Conservation (phyloP, 768 basidiomycete species). For the Lentinula edodes region DNA sequence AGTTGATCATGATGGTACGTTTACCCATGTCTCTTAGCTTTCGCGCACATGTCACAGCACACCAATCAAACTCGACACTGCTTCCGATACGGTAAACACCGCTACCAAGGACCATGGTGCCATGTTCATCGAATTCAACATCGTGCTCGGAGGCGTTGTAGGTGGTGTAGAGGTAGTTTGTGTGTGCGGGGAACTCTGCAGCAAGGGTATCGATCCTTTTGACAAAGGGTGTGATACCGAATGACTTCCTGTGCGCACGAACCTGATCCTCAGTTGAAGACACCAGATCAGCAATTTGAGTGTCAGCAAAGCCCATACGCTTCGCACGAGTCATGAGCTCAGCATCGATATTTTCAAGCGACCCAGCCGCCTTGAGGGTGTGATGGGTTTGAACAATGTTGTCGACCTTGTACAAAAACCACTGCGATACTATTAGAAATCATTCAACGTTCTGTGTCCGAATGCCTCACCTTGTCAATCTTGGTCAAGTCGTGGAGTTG, state of each 20-base stretch:
- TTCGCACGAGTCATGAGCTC: constrained; percentile 86
- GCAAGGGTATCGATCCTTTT: constrained; percentile 99
- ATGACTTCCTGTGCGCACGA: constrained; percentile 79
- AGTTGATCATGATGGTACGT: constrained; percentile 98
- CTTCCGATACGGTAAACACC: constrained; percentile 98
- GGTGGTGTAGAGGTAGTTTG: constrained; percentile 99
- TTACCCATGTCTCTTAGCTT: constrained; percentile 89
- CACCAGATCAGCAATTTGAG: constrained; percentile 83
- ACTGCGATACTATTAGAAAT: constrained; percentile 37
- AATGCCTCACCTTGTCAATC: constrained; percentile 77
- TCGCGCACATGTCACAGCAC: constrained; percentile 97
- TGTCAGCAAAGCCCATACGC: constrained; percentile 91
- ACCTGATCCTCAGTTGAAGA: constrained; percentile 69
- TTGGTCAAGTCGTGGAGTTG: constrained; percentile 90
- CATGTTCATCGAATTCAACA: constrained; percentile 91
- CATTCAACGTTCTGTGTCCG: background rate
- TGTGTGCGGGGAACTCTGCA: constrained; percentile 97
- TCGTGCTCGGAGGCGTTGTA: constrained; percentile 97
- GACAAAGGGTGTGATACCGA: constrained; percentile 92
- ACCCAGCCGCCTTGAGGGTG: constrained; percentile 62
- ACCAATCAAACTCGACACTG: constrained; percentile 99
- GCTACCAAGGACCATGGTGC: constrained; percentile 98
- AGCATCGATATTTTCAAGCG: constrained; percentile 62
- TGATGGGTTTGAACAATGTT: constrained; percentile 92
- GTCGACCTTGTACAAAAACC: constrained; percentile 99